Percentiles rank a stretch among this genome's conserved stretches.
phyloP scores from a whole-genome alignment of 257 asterid genomes.

The Solanum verrucosum region DNA sequence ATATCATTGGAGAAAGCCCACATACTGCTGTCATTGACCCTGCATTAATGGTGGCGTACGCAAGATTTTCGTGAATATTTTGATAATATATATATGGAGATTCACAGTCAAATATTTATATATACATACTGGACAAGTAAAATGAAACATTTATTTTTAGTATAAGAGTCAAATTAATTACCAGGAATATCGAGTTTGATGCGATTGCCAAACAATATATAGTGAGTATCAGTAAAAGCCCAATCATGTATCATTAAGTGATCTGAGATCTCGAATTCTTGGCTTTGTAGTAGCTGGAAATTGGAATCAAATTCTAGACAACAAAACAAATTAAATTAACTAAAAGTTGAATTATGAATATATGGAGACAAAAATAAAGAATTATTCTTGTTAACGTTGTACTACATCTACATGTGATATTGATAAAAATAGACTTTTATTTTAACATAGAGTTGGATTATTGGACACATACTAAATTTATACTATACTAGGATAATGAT shows the following conservation, averaged over 20 bases:
- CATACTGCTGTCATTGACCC: slow-evolving; percentile 90
- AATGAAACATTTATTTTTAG: neutral
- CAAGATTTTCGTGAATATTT: too few relatives aligned
- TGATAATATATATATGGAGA: too few relatives aligned
- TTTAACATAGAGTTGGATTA: neutral
- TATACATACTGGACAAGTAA: neutral
- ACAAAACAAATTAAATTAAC: neutral
- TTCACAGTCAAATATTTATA: too few relatives aligned
- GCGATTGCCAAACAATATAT: slow-evolving; percentile 84
- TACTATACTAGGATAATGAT: neutral
- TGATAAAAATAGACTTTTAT: neutral
- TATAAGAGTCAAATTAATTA: neutral
- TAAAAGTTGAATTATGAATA: neutral
- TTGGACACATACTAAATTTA: neutral
- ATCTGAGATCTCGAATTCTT: slow-evolving; percentile 74
- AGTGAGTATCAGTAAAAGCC: slow-evolving; percentile 84
- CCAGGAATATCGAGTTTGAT: slow-evolving; percentile 86
- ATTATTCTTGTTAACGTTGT: neutral
- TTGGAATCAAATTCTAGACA: slow-evolving; percentile 63
- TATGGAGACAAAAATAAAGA: neutral
- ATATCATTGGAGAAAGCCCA: slow-evolving; percentile 93
- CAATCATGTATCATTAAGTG: slow-evolving; percentile 97
- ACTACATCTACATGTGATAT: neutral
- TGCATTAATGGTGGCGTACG: slow-evolving; percentile 5
- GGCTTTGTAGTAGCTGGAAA: slow-evolving; percentile 59